Evolutionary conservation across 148 eudicot species (phyloP), one percentile per base, ranked within the genome.

Genomic region (Diospyros lotus): DNA sequence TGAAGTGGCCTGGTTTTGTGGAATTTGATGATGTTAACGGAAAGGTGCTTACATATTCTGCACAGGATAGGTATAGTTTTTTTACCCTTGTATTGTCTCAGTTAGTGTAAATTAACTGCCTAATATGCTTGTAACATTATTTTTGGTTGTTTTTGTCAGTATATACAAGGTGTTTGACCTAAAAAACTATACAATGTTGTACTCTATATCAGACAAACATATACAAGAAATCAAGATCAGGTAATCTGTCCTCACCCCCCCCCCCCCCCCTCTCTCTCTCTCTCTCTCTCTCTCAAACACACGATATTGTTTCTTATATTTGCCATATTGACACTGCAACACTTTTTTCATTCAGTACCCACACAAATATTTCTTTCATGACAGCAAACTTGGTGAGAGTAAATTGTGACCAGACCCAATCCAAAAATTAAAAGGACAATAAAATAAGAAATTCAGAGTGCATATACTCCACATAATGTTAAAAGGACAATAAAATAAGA

Each of bases 1-100:
- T 93, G 73, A 93, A 93, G 79, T 93, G 97, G 97, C 97, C 97
- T 39, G 95, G 97, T 14, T 93, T 93, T 87, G 97, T 93, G 39
- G 97, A 93, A 81, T 93, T 90, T 79, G 95, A 93, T 84, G 95
- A 93, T 82, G 97, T 93, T 50, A 93, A 90, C 73, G 94, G 94
- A 54, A 90, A 90, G 80, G 91, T 90, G 48, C 91, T 88, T 53
- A 90, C 94, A 43, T 90, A 88, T 58, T 90, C 94, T 65, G 91
- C 91, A 72, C 90, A 90, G 60, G 94, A 88, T 82, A 87, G 94
- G 94, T 85, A 80, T 65, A 11, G 12, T 53, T 53, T 55, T 4
- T 38, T 28, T 13, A 18, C 48, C 4, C 11, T 8, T 44, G 64
- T 18, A 12, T 43, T 68, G 38, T 75, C 46, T 75, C 70, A 51